Conservation (phyloP, 2,329 filamentous ascomycete genomes). For the Fusarium mundagurra region DNA sequence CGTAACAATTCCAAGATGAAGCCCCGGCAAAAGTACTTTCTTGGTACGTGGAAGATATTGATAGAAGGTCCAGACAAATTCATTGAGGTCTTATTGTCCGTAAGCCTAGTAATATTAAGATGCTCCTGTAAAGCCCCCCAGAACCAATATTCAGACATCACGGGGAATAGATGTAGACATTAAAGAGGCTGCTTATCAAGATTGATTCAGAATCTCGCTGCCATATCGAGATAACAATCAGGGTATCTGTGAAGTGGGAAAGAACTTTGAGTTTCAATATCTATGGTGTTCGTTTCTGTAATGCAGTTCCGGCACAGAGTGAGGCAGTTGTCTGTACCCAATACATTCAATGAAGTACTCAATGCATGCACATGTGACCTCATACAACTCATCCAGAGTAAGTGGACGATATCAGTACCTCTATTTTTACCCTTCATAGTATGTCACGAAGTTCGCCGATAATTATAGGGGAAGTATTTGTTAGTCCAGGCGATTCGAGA, state of each 20-base stretch:
- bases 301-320: background rate
- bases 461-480: too few species aligned
- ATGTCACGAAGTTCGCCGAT: too few species aligned
- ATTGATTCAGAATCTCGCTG: background rate
- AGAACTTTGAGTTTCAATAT: background rate
- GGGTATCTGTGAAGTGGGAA: too few species aligned
- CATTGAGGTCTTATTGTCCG: rapidly evolving
- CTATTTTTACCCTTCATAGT: background rate
- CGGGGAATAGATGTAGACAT: background rate
- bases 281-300: too few species aligned
- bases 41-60: background rate
- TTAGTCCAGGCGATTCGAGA: background rate
- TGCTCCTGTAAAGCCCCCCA: rapidly evolving
- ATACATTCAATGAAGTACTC: background rate
- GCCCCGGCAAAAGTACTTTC: too few species aligned
- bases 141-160: too few species aligned
- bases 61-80: rapidly evolving
- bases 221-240: background rate
- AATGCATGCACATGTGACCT: background rate
- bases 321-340: background rate
- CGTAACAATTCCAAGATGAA: background rate
- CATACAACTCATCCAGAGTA: background rate
- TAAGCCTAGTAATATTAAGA: too few species aligned
- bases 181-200: background rate
- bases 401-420: too few species aligned